These are phyloP conservation scores for Leccinum variicolor DNA, from an alignment of 768 basidiomycete genomes.

Conservation along the genomic window DNA sequence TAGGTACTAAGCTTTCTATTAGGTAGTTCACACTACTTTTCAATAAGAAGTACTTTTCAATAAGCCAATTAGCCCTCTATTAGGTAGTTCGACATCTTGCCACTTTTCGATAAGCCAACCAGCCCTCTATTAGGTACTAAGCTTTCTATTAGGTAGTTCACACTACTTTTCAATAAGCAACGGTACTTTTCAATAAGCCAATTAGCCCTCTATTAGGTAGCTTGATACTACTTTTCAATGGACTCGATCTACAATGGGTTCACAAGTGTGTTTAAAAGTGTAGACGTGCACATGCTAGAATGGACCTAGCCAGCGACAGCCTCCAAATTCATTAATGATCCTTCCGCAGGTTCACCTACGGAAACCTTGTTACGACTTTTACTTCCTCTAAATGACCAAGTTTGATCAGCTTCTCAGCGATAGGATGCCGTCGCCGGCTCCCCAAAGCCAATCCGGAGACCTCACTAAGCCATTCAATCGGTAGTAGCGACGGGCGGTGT, in stretches of 20 bases:
- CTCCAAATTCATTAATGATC: slow-evolving; percentile 54
- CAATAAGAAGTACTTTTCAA: too few species aligned
- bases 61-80: too few species aligned
- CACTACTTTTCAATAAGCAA: too few species aligned
- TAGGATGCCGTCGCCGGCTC: slow-evolving; percentile 49
- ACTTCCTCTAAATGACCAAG: slow-evolving; percentile 84
- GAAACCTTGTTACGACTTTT: slow-evolving; percentile 83
- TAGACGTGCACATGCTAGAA: slow-evolving; percentile 7
- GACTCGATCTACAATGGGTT: slow-evolving; percentile 4
- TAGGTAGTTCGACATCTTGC: too few species aligned
- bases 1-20: too few species aligned
- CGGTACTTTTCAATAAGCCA: too few species aligned
- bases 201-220: too few species aligned
- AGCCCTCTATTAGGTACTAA: too few species aligned
- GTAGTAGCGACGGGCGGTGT: slow-evolving; percentile 90
- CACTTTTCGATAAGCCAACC: too few species aligned
- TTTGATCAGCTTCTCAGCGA: slow-evolving; percentile 65
- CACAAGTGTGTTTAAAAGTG: slow-evolving; percentile 1
- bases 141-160: too few species aligned
- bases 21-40: too few species aligned
- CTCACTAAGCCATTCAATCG: slow-evolving; percentile 90
- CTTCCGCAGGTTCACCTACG: slow-evolving; percentile 82
- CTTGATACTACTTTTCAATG: too few species aligned
- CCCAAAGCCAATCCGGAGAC: slow-evolving; percentile 74
- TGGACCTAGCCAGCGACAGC: slow-evolving; percentile 2